phyloP scores from a whole-genome alignment of 1,284 basidiomycete genomes.

The Pterulicium gracile region DNA sequence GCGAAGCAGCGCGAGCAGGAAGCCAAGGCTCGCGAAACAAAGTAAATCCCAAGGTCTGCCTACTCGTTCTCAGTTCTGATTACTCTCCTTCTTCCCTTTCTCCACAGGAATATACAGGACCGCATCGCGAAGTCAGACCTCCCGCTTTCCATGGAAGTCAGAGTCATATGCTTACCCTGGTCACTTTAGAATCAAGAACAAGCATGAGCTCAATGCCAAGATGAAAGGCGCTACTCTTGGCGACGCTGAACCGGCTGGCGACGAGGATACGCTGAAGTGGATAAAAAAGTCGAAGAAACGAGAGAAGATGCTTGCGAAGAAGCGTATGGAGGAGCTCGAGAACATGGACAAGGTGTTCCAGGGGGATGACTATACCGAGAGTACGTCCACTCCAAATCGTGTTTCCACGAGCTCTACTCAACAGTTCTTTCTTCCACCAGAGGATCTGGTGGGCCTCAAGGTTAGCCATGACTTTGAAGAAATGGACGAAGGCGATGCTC shows the following conservation, averaged over 20 bases:
- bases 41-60: conserved; percentile 33
- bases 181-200: conserved; percentile 73
- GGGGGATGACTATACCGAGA: conserved; percentile 68
- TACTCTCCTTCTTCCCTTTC: conserved; percentile 11
- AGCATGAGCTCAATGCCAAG: conserved; percentile 80
- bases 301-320: conserved; percentile 74
- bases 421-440: conserved; percentile 23
- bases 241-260: conserved; percentile 49
- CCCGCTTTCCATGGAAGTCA: conserved; percentile 15
- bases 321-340: conserved; percentile 70
- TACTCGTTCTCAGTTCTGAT: conserved; percentile 11
- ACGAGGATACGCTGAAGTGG: conserved; percentile 77
- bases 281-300: conserved; percentile 81
- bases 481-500: conserved; percentile 87
- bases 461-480: conserved; percentile 92
- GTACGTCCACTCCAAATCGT: conserved; percentile 31
- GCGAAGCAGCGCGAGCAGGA: conserved; percentile 59
- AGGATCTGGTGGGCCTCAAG: conserved; percentile 87
- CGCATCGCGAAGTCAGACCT: conserved; percentile 81
- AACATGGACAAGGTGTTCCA: conserved; percentile 70
- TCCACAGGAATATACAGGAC: conserved; percentile 59
- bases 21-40: conserved; percentile 62
- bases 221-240: conserved; percentile 87
- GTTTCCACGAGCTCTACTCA: conserved; percentile 8
- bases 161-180: conserved; percentile 37